Percentiles rank a stretch among this genome's conserved stretches.
phyloP scores from a whole-genome alignment of 2,329 filamentous ascomycete species.

The Cladophialophora chaetospira region DNA sequence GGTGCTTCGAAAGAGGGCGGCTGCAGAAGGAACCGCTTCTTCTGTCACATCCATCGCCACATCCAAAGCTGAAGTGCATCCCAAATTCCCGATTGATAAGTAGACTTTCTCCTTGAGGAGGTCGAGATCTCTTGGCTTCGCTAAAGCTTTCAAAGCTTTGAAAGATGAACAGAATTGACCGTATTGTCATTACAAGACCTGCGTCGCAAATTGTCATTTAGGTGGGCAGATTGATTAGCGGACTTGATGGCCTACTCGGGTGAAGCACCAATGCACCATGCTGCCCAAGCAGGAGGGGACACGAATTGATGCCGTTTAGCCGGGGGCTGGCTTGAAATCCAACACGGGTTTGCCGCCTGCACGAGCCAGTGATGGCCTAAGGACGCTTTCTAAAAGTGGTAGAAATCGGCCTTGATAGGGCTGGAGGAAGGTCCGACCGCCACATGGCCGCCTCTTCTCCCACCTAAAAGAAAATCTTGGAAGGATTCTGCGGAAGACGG shows the following conservation, averaged over 20 bases:
- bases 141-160: too few relatives aligned
- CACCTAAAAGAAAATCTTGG: neutral
- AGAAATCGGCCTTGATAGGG: neutral
- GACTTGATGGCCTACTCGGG: neutral
- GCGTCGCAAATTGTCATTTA: neutral
- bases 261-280: neutral
- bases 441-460: constrained; percentile 2
- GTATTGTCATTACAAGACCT: constrained; percentile 1
- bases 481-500: neutral
- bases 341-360: neutral
- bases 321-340: neutral
- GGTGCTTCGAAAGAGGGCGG: too few relatives aligned
- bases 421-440: neutral
- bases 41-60: too few relatives aligned
- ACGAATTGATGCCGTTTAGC: constrained; percentile 7
- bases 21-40: too few relatives aligned
- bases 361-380: too few relatives aligned
- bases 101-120: too few relatives aligned
- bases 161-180: neutral
- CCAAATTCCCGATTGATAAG: too few relatives aligned
- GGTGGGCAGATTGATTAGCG: too few relatives aligned
- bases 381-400: neutral
- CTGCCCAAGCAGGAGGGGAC: neutral
- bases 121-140: too few relatives aligned
- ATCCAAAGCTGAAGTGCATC: too few relatives aligned